Conservation (phyloP, 257 asterid species). For the Dorcoceras hygrometricum region DNA sequence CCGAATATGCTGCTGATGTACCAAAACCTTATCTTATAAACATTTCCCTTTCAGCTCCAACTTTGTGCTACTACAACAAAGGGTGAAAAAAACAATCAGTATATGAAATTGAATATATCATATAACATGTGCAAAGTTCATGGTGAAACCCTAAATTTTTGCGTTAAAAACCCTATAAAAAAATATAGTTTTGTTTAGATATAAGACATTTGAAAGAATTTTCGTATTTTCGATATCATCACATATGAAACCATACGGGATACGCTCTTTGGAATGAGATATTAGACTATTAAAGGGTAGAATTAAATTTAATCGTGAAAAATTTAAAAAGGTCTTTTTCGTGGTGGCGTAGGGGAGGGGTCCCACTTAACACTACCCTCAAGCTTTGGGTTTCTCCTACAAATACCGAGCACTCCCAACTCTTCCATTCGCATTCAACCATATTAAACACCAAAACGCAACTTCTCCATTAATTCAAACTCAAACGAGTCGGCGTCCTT, state of each 20-base stretch:
- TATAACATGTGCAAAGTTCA: neutral
- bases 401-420: conserved; percentile 50
- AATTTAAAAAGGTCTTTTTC: conserved; percentile 20
- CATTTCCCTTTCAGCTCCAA: conserved; percentile 25
- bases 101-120: no score
- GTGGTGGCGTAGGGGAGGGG: conserved; percentile 58
- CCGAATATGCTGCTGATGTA: conserved; percentile 30
- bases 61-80: neutral
- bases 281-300: neutral
- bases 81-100: neutral
- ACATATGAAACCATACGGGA: no score
- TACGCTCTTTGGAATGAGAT: no score
- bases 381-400: conserved; percentile 43
- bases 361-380: conserved; percentile 42
- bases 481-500: neutral
- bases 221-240: no score
- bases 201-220: no score
- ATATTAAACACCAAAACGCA: conserved; percentile 13
- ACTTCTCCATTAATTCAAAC: neutral
- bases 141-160: no score
- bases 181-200: no score
- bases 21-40: conserved; percentile 36
- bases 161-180: no score
- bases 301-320: neutral
- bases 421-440: conserved; percentile 43